Base-by-base conservation (phyloP, 805 yeast genomes). In the Yamadazyma kitorensis region DNA sequence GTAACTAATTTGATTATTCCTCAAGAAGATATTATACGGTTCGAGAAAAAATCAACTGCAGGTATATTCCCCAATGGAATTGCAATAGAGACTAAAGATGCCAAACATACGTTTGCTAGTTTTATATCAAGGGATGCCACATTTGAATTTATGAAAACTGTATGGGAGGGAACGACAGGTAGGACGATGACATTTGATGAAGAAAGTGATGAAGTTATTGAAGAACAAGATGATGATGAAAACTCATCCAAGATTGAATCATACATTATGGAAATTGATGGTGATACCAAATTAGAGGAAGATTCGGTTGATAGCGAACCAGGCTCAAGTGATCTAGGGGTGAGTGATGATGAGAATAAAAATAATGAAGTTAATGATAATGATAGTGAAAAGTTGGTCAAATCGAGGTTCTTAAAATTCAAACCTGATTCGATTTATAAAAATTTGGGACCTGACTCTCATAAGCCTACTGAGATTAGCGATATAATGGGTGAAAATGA, bases 1-100 rank as follows among this genome's bases (percentile, higher is more conserved):
- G 84, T 87, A 8, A 86, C 96, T 7, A 84, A 76, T 43, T 62
- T 89, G 24, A 74, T 82, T 3, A 72, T 93, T 13, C 79, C 86
- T 0, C 73, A 80, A 45, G 76, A 72, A 29, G 95, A 87, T 36
- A 76, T 93, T 17, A 67, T 72, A 8, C 67, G 73, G 18, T 76
- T 88, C 46, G 96, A 91, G 49, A 86, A 86, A 57, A 82, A 80
- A 38, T 72, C 80, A 13, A 87, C 96, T 0, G 96, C 86, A 5
- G 96, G 94, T 0, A 65, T 91, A 16, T 87, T 91, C 51, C 95
- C 95, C 15, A 91, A 91, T 54, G 97, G 95, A 3, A 86, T 91
- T 25, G 64, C 74, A 5, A 68, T 87, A 16, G 82, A 79, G 46
- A 83, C 93, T 0, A 67, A 61, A 23, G 74, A 68, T 58, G 74